Conservation (phyloP, 768 basidiomycete genomes). For the Calvatia gigantea region DNA sequence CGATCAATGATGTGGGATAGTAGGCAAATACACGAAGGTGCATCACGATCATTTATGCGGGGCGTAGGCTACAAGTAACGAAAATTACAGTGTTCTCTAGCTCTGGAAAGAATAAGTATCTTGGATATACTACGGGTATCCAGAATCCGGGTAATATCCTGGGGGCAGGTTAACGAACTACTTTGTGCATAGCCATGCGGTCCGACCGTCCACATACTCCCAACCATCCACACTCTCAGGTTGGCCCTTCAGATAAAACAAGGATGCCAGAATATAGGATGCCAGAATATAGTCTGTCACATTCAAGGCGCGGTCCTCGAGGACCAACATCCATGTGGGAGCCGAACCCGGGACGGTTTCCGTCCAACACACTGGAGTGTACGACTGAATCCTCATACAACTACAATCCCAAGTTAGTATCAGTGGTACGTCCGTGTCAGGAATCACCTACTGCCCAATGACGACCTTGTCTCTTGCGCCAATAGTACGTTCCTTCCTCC, state of each 20-base stretch:
- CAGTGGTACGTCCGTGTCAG: not conserved
- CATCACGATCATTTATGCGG: no score
- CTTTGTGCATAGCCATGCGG: not conserved
- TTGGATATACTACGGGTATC: no score
- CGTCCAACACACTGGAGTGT: constrained; percentile 4
- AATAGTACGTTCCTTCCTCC: constrained; percentile 1
- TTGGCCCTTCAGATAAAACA: constrained; percentile 1
- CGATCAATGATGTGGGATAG: no score
- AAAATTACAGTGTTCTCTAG: no score
- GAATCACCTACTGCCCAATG: constrained; percentile 1
- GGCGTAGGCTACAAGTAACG: no score
- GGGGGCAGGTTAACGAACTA: no score
- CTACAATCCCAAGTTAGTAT: not conserved
- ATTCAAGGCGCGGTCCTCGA: not conserved
- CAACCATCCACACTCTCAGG: not conserved
- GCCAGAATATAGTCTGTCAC: constrained; percentile 5
- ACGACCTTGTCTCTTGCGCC: not conserved
- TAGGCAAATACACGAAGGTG: no score
- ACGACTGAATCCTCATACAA: not conserved
- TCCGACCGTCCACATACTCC: not conserved
- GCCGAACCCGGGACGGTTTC: not conserved
- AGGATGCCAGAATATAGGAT: no score
- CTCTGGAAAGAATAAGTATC: no score
- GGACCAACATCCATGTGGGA: constrained; percentile 1
- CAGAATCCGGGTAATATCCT: no score